Evolutionary conservation across 2,329 filamentous ascomycete genomes (phyloP).

Genomic region (Neurospora crassa): DNA sequence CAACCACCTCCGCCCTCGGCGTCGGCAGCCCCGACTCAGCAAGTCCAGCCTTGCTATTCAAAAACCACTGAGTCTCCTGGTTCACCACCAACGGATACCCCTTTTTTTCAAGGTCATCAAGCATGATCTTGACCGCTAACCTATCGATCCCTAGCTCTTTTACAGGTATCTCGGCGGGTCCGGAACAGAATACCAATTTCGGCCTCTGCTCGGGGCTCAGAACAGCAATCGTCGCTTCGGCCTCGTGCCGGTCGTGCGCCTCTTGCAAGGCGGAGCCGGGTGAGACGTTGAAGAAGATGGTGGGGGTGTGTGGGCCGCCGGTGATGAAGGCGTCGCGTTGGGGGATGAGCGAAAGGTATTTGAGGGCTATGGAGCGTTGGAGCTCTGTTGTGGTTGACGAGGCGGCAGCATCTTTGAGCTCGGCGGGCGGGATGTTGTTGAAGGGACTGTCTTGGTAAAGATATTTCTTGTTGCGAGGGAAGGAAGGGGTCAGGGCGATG

Average conservation of each 20-base stretch:
- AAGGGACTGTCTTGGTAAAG: slow-evolving; percentile 27
- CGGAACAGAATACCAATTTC: slow-evolving; percentile 23
- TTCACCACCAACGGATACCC: slow-evolving; percentile 19
- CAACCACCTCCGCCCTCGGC: slow-evolving; percentile 20
- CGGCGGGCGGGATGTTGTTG: slow-evolving; percentile 15
- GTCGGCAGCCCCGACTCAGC: slow-evolving; percentile 26
- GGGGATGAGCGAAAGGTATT: slow-evolving; percentile 26
- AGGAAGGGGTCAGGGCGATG: slow-evolving; percentile 17
- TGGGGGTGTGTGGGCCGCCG: slow-evolving; percentile 12
- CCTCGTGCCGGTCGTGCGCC: slow-evolving; percentile 22
- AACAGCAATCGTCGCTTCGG: slow-evolving; percentile 21
- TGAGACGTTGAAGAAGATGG: slow-evolving; percentile 22
- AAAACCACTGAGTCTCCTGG: slow-evolving; percentile 25
- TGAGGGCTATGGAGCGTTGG: slow-evolving; percentile 19
- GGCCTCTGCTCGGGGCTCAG: slow-evolving; percentile 22
- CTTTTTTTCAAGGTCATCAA: slow-evolving; percentile 21
- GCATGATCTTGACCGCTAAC: slow-evolving; percentile 21
- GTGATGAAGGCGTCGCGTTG: slow-evolving; percentile 28
- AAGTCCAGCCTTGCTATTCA: slow-evolving; percentile 27
- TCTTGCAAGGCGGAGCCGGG: slow-evolving; percentile 13
- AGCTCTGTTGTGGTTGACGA: slow-evolving; percentile 10
- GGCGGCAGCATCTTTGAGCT: slow-evolving; percentile 8
- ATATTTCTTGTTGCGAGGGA: slow-evolving; percentile 27
- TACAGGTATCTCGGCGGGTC: slow-evolving; percentile 20
- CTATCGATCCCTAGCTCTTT: slow-evolving; percentile 20